These are phyloP conservation scores for Coniferiporia weirii DNA, from an alignment of 1,284 basidiomycete species.

Conservation along the genomic window DNA sequence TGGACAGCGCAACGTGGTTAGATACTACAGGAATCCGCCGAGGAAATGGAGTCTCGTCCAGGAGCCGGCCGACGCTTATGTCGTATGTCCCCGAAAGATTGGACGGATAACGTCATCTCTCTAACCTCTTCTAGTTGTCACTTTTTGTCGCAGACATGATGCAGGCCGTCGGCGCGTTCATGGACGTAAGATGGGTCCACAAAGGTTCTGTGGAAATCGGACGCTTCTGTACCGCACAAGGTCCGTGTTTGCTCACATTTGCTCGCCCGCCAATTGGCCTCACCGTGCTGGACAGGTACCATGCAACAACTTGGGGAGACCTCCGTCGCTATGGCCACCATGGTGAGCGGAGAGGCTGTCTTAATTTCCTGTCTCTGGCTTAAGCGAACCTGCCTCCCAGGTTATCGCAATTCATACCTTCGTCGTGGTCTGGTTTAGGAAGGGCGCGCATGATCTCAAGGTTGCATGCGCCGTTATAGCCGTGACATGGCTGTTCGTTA, in stretches of 20 bases:
- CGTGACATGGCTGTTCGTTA: conserved; percentile 32
- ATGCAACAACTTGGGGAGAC: conserved; percentile 38
- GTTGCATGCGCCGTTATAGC: conserved; percentile 27
- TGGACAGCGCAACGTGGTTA: conserved; percentile 26
- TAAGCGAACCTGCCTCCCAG: conserved; percentile 18
- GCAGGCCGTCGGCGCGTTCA: conserved; percentile 31
- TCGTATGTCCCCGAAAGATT: conserved; percentile 23
- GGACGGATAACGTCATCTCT: background rate
- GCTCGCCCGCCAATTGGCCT: background rate
- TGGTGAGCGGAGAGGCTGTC: conserved; percentile 25
- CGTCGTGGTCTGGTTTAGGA: conserved; percentile 32
- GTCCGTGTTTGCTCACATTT: conserved; percentile 16
- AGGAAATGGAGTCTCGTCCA: conserved; percentile 27
- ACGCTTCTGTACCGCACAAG: conserved; percentile 32
- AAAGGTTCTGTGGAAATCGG: conserved; percentile 31
- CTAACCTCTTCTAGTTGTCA: conserved; percentile 27
- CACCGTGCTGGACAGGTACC: conserved; percentile 24
- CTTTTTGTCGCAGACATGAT: conserved; percentile 33
- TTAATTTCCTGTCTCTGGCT: conserved; percentile 2
- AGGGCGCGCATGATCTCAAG: conserved; percentile 22
- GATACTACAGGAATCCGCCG: conserved; percentile 24
- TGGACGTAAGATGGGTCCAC: conserved; percentile 33
- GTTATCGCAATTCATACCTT: conserved; percentile 35
- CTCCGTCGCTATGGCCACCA: conserved; percentile 35
- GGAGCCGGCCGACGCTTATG: conserved; percentile 33